phyloP scores from a whole-genome alignment of 305 asterid genomes.

The Fraxinus angustifolia region DNA sequence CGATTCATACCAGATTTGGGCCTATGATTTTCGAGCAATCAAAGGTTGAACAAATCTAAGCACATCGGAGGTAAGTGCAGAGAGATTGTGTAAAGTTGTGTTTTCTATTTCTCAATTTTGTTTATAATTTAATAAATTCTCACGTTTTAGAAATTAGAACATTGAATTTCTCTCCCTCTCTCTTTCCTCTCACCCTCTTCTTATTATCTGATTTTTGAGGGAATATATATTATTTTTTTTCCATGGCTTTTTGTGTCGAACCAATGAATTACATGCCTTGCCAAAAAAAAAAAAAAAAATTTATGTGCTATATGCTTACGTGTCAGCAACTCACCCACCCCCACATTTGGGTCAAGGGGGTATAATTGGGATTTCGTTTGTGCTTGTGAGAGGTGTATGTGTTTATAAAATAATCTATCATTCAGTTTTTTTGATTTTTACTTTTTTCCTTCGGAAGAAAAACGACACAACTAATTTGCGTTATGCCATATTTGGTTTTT shows the following conservation, averaged over 20 bases:
- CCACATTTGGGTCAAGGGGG: background rate
- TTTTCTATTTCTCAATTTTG: background rate
- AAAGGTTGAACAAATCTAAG: constrained; percentile 51
- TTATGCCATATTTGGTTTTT: too few species aligned
- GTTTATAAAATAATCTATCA: too few species aligned
- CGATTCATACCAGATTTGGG: constrained; percentile 60
- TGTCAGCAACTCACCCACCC: constrained; percentile 3
- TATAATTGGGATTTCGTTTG: background rate
- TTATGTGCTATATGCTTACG: constrained; percentile 9
- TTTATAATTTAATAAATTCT: constrained; percentile 18
- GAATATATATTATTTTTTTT: constrained; percentile 1
- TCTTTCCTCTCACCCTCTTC: constrained; percentile 12
- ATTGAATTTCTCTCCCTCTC: constrained; percentile 36
- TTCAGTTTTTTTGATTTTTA: too few species aligned
- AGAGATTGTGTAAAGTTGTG: constrained; percentile 45
- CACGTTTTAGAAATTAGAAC: constrained; percentile 27
- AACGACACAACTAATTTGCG: too few species aligned
- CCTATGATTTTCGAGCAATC: constrained; percentile 44
- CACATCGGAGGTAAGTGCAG: constrained; percentile 43
- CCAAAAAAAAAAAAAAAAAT: background rate
- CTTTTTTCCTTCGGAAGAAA: too few species aligned
- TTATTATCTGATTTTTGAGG: constrained; percentile 19
- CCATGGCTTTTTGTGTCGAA: constrained; percentile 18
- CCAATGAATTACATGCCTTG: background rate
- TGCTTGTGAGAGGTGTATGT: too few species aligned